phyloP scores from a whole-genome alignment of 768 basidiomycete genomes.

The Boletus rufocinnamomeus region DNA sequence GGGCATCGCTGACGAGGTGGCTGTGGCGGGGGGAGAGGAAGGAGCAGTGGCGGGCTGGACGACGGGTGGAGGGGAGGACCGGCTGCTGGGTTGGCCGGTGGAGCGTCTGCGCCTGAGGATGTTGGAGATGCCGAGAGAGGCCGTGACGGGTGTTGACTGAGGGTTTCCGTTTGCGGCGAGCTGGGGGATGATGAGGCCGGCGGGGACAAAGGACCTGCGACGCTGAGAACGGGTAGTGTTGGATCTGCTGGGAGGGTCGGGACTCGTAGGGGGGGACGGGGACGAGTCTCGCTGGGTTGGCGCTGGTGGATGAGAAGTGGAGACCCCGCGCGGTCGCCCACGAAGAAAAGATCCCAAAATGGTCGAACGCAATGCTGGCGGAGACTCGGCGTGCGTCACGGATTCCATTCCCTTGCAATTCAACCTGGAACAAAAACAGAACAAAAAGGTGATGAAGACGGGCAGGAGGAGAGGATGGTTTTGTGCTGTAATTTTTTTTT shows the following conservation, averaged over 20 bases:
- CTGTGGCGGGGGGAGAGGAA: conserved; percentile 21
- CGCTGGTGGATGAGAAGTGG: conserved; percentile 50
- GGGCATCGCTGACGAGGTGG: too few relatives aligned
- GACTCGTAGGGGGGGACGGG: conserved; percentile 48
- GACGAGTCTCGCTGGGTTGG: conserved; percentile 32
- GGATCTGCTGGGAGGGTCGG: conserved; percentile 31
- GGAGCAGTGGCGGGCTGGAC: conserved; percentile 8
- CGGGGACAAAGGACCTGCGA: conserved; percentile 43
- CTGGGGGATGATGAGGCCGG: conserved; percentile 37
- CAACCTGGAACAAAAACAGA: not conserved
- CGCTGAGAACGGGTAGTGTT: conserved; percentile 33
- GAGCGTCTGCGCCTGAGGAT: conserved; percentile 72
- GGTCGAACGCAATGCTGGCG: conserved; percentile 47
- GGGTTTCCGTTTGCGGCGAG: conserved; percentile 34
- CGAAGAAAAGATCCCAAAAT: conserved; percentile 76
- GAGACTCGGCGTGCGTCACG: conserved; percentile 27
- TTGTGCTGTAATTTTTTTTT: not conserved
- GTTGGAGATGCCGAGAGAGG: conserved; percentile 51
- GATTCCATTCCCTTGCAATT: conserved; percentile 13
- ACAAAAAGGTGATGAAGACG: not conserved
- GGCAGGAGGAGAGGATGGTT: not conserved
- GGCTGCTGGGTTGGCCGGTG: conserved; percentile 50
- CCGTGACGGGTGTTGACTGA: conserved; percentile 24
- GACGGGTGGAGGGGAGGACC: conserved; percentile 9
- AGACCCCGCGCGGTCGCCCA: conserved; percentile 65